Evolutionary conservation across 2,329 filamentous ascomycete genomes (phyloP).

Genomic region (Talaromyces marneffei): DNA sequence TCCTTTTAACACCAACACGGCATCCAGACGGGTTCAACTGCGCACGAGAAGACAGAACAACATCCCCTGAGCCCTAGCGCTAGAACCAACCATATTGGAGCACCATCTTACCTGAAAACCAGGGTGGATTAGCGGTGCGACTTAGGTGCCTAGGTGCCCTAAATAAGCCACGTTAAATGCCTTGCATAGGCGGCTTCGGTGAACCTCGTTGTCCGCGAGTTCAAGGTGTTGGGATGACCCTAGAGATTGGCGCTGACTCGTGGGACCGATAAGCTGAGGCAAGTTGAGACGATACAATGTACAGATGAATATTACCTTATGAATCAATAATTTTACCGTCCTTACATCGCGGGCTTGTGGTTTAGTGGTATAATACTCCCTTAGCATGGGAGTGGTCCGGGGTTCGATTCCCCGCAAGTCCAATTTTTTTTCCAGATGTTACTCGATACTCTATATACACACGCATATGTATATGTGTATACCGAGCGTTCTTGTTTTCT

Average conservation of each 20-base stretch:
- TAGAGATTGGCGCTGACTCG: not conserved
- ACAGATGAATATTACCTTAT: too few species aligned
- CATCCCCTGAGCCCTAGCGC: not conserved
- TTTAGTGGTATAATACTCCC: conserved; percentile 40
- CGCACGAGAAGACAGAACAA: not conserved
- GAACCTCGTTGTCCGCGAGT: not conserved
- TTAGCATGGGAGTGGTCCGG: conserved; percentile 40
- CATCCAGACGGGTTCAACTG: not conserved
- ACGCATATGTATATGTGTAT: too few species aligned
- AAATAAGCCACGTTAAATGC: not conserved
- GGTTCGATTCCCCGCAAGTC: conserved; percentile 37
- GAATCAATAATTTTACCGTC: not conserved
- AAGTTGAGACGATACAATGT: too few species aligned
- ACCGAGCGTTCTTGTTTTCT: not conserved
- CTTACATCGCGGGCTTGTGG: conserved; percentile 19
- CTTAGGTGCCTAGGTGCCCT: not conserved
- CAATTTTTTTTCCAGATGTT: not conserved
- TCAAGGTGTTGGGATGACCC: not conserved
- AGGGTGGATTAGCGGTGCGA: not conserved
- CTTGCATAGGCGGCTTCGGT: not conserved
- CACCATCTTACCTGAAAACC: not conserved
- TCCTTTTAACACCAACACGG: not conserved
- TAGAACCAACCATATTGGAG: not conserved
- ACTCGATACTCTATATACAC: not conserved
- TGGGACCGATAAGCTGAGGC: not conserved